Evolutionary conservation across 2,329 filamentous ascomycete species (phyloP).

Genomic region (Setomelanomma holmii): DNA sequence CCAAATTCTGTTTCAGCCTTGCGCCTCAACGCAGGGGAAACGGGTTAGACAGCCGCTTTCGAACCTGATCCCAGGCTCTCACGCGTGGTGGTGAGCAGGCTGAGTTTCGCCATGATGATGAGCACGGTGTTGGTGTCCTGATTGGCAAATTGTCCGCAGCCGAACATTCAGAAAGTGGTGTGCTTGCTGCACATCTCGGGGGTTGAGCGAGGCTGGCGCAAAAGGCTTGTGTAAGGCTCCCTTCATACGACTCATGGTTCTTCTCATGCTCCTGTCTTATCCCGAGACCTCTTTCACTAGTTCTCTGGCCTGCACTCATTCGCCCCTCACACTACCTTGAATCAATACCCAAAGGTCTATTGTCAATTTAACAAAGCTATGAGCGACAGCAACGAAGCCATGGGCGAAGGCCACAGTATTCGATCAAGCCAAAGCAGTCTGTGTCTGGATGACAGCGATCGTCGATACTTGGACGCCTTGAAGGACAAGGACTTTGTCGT

Average conservation of each 20-base stretch:
- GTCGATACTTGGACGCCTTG: slow-evolving; percentile 5
- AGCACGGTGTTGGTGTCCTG: background rate
- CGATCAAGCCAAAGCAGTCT: slow-evolving; percentile 12
- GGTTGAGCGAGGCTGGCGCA: background rate
- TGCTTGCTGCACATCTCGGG: too few species aligned
- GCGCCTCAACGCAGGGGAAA: slow-evolving; percentile 3
- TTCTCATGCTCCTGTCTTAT: too few species aligned
- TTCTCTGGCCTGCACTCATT: too few species aligned
- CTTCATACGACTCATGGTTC: too few species aligned
- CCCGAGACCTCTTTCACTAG: too few species aligned
- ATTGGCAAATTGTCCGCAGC: background rate
- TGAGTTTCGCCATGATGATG: background rate
- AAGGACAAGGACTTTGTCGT: slow-evolving; percentile 14
- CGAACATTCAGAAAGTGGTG: too few species aligned
- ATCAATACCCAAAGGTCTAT: too few species aligned
- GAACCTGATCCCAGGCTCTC: too few species aligned
- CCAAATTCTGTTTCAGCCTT: slow-evolving; percentile 8
- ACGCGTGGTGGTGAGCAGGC: background rate
- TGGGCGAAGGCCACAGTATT: slow-evolving; percentile 5
- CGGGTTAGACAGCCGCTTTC: too few species aligned
- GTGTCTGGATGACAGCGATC: slow-evolving; percentile 4
- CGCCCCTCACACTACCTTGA: too few species aligned
- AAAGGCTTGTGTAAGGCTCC: too few species aligned
- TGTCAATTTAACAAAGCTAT: too few species aligned
- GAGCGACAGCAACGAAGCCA: background rate